A percentile compares a stretch with the other conserved stretches of the same genome.
Conservation (phyloP, 1,284 basidiomycete genomes). For the Ceratobasidium sp. region DNA sequence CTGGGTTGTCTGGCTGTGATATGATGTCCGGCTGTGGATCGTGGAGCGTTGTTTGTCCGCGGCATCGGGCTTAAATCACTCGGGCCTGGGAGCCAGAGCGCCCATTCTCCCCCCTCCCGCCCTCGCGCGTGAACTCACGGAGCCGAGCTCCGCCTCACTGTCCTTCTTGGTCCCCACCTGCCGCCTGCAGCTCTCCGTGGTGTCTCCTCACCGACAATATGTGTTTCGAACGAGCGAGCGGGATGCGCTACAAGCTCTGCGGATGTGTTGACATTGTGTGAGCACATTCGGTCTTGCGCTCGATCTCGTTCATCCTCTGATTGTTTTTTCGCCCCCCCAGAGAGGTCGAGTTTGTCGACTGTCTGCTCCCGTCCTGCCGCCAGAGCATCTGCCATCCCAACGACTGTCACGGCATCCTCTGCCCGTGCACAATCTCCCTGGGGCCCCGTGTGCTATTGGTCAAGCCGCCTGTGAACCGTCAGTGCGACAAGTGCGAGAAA, state of each 20-base stretch:
- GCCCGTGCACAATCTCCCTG: constrained; percentile 27
- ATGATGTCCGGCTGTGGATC: constrained; percentile 22
- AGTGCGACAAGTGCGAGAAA: constrained; percentile 33
- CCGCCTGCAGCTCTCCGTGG: constrained; percentile 36
- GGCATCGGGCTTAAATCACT: constrained; percentile 9
- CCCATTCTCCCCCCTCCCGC: constrained; percentile 21
- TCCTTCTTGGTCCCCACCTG: constrained; percentile 27
- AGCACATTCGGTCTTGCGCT: not conserved
- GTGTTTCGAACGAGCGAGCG: constrained; percentile 37
- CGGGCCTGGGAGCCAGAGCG: not conserved
- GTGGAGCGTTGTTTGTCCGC: constrained; percentile 17
- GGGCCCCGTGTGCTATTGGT: constrained; percentile 30
- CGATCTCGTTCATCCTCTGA: not conserved
- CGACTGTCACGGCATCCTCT: constrained; percentile 36
- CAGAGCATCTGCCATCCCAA: constrained; percentile 38
- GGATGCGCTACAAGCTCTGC: constrained; percentile 30
- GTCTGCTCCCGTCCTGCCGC: constrained; percentile 37
- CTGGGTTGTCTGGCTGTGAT: constrained; percentile 30
- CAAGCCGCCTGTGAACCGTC: constrained; percentile 36
- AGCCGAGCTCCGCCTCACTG: constrained; percentile 31
- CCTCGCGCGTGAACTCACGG: constrained; percentile 20
- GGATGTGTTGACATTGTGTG: constrained; percentile 35
- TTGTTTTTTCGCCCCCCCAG: constrained; percentile 12
- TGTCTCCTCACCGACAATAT: constrained; percentile 39
- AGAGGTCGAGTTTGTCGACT: constrained; percentile 37